Base-by-base conservation (phyloP, 148 eudicot genomes). In the Chenopodium suecicum region DNA sequence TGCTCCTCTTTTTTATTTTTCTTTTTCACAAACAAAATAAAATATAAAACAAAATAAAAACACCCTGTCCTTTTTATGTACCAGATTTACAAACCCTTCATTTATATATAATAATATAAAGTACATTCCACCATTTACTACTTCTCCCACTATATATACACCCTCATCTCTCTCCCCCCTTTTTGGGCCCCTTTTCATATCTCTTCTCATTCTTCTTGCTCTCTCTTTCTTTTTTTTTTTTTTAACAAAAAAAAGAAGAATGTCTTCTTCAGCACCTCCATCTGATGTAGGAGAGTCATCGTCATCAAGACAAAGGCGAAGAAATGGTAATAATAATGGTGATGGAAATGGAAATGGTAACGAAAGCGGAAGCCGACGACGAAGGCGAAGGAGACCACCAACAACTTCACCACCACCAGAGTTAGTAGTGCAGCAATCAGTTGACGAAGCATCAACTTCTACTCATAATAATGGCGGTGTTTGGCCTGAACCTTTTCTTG, bases 401-500 rank as follows among this genome's bases (percentile, higher is more conserved):
- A 73, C 73, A 0, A 47, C 44, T 0, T 48, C 52, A 0, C 78
- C 64, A 19, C 70, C 25, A 29, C 65, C 19, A 52, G 34, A 41
- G n/a, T 27, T 8, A 2, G 50, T n/a, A 7, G 29, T 23, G 34
- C 29, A 0, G 29, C 1, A 34, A 34, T 2, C 46, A 8, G 4
- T 1, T 16, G 76, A 46, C 19, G 88, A 83, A 74, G 88, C 84
- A 0, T 88, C 91, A n/a, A 85, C 92, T 1, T 87, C 92, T 5
- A 78, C 88, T 20, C 76, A 87, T 13, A 80, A 73, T 27, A 83
- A 84, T 47, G 77, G 88, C 25, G 89, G 82, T 6, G 93, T 93
- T 4, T 95, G 97, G 98, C 98, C 98, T 17, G 98, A 91, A 85
- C 97, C 96, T 0, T 91, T 95, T 67, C 78, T 95, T 1, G 98